These are phyloP conservation scores for Botrytis cinerea DNA, from an alignment of 2,329 filamentous ascomycete species.

Conservation along the genomic window DNA sequence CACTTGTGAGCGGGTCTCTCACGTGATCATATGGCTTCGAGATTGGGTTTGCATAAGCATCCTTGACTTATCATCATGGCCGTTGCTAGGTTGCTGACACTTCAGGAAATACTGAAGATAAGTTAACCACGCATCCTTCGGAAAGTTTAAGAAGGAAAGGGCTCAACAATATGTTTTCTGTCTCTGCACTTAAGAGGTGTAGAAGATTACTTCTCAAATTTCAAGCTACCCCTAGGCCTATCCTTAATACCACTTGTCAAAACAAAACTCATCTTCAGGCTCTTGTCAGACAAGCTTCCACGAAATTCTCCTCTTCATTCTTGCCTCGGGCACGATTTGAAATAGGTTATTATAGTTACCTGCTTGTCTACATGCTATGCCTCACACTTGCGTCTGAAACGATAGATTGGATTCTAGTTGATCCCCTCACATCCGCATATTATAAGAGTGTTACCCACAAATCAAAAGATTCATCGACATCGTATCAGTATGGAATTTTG, in stretches of 20 bases:
- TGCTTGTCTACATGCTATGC: not conserved
- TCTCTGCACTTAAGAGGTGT: not conserved
- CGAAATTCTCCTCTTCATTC: not conserved
- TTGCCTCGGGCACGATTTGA: not conserved
- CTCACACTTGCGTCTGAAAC: not conserved
- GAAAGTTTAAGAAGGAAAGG: not conserved
- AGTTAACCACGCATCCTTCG: not conserved
- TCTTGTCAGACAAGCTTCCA: not conserved
- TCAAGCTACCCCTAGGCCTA: not conserved
- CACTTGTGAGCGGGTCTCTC: not conserved
- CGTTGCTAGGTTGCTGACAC: no score
- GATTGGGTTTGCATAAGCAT: no score
- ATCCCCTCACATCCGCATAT: not conserved
- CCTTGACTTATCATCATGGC: no score
- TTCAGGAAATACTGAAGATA: no score
- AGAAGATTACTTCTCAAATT: not conserved
- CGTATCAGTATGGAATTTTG: not conserved
- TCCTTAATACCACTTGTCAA: not conserved
- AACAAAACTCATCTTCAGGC: not conserved
- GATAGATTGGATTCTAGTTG: not conserved
- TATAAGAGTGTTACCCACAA: not conserved
- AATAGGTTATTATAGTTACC: no score
- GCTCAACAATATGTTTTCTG: not conserved
- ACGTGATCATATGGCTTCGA: not conserved
- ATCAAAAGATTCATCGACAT: not conserved